A percentile compares a stretch with the other conserved stretches of the same genome.
Evolutionary conservation across 2,329 filamentous ascomycete genomes (phyloP).

Genomic region (Beauveria scarabaeidicola): DNA sequence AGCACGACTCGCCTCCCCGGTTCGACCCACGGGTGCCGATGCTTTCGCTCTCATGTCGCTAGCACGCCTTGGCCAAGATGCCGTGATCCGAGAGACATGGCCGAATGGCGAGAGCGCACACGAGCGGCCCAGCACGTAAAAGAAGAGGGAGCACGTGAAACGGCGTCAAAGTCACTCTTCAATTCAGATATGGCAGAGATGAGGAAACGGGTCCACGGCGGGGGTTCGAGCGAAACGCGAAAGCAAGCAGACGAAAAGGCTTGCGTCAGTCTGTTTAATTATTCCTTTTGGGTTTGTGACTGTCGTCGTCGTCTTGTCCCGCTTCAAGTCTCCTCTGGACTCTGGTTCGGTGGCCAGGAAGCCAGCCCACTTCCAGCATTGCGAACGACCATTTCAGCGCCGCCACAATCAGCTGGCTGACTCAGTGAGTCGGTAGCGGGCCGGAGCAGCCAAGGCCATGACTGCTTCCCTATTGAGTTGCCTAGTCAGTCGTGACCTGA

Average conservation of each 20-base stretch:
- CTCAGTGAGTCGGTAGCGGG: slow-evolving; percentile 6
- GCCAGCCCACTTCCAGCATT: background rate
- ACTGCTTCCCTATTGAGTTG: too few relatives aligned
- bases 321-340: background rate
- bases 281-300: background rate
- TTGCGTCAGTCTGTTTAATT: slow-evolving; percentile 2
- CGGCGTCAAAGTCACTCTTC: background rate
- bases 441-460: background rate
- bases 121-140: background rate
- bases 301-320: background rate
- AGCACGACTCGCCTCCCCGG: background rate
- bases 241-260: slow-evolving; percentile 1
- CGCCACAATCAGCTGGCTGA: background rate
- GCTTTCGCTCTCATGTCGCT: background rate
- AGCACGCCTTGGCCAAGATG: slow-evolving; percentile 9
- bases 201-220: background rate
- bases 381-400: background rate
- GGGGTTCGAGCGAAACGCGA: background rate
- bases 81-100: slow-evolving; percentile 3
- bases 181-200: background rate
- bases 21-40: slow-evolving; percentile 4
- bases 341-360: background rate
- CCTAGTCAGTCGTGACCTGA: too few relatives aligned
- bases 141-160: background rate
- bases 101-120: background rate